phyloP scores from a whole-genome alignment of 345 rosid genomes.

The Sonneratia caseolaris region DNA sequence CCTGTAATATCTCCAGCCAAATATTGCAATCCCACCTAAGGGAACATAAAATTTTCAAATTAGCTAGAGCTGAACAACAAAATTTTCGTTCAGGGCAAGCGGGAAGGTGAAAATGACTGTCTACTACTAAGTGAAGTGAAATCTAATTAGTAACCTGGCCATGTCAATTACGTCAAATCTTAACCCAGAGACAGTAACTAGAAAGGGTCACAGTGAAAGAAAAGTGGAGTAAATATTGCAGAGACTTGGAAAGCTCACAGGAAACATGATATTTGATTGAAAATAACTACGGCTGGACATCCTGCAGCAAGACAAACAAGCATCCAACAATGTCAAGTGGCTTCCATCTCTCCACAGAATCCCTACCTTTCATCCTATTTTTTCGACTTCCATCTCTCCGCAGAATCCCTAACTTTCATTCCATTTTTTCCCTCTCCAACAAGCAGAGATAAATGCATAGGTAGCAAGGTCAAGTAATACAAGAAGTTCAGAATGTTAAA shows the following conservation, averaged over 20 bases:
- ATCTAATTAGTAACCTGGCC: too few relatives aligned
- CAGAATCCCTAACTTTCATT: not conserved
- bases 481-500: not conserved
- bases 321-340: not conserved
- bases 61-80: not conserved
- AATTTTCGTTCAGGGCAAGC: not conserved
- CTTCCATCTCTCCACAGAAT: too few relatives aligned
- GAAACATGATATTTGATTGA: not conserved
- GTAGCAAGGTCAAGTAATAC: not conserved
- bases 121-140: not conserved
- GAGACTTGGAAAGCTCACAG: not conserved
- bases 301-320: not conserved
- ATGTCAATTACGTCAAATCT: not conserved
- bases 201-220: not conserved
- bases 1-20: constrained; percentile 73
- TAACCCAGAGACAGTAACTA: not conserved
- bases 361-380: too few relatives aligned
- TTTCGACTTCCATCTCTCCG: not conserved
- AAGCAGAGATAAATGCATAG: not conserved
- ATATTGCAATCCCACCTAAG: constrained; percentile 84
- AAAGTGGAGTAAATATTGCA: not conserved
- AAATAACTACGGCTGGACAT: not conserved
- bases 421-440: not conserved
- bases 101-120: not conserved
- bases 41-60: not conserved